These are phyloP conservation scores for Blastobotrys chiropterorum DNA, from an alignment of 805 yeast genomes.

Conservation along the genomic window DNA sequence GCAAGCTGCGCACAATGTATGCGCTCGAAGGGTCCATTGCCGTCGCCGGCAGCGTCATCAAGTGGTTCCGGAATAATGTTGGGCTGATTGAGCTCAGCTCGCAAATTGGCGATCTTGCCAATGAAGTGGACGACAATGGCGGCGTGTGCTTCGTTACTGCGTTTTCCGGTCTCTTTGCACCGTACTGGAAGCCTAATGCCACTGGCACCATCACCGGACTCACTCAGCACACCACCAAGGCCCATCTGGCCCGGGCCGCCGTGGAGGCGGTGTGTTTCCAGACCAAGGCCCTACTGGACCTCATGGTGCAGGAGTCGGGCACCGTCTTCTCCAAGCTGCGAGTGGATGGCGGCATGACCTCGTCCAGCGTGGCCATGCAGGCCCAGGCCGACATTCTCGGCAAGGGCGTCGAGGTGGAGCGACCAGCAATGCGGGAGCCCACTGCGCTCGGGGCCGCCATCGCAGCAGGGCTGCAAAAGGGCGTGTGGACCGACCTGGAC, in stretches of 20 bases:
- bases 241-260: conserved; percentile 91
- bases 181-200: conserved; percentile 91
- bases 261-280: conserved; percentile 94
- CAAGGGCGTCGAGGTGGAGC: conserved; percentile 79
- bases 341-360: conserved; percentile 95
- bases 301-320: conserved; percentile 83
- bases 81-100: conserved; percentile 73
- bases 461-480: conserved; percentile 79
- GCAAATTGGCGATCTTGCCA: conserved; percentile 87
- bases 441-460: conserved; percentile 96
- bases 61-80: conserved; percentile 90
- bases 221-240: conserved; percentile 86
- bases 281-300: conserved; percentile 81
- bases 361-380: conserved; percentile 86
- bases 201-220: conserved; percentile 91
- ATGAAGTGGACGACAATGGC: conserved; percentile 71
- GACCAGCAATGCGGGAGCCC: conserved; percentile 82
- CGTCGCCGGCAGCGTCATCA: conserved; percentile 90
- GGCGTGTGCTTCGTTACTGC: conserved; percentile 96
- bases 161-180: conserved; percentile 88
- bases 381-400: conserved; percentile 85
- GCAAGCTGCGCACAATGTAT: conserved; percentile 63
- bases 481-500: conserved; percentile 66
- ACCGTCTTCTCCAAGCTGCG: conserved; percentile 42
- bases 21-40: conserved; percentile 96